Base-by-base conservation (phyloP, 192 early-diverging fungal species). In the Umbelopsis ramanniana region DNA sequence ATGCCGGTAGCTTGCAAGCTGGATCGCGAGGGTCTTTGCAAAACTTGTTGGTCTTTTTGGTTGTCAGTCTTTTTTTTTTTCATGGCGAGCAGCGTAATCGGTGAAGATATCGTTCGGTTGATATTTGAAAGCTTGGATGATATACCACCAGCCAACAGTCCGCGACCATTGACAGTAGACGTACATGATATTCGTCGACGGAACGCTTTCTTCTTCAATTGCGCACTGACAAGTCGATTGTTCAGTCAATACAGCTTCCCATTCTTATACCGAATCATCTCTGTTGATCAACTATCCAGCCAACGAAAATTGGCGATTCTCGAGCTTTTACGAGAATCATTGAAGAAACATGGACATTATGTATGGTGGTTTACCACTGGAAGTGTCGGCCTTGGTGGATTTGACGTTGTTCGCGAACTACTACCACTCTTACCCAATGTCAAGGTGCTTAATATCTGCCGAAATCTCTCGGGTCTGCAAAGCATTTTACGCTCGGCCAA, bases 241-340 rank as follows among this genome's bases (percentile, higher is more conserved):
- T 63, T 63, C 33, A 19, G 33, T 5, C 57, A 35, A 14, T 37
- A 14, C 57, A 63, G 57, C 33, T 37, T 63, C 37, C 57, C 57
- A 37, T 35, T n/a, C 35, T 63, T 63, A 63, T 63, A 63, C 33
- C 57, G 57, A 63, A 63, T 63, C 33, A 63, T 63, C 26, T 33
- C 57, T 6, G 33, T 63, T 35, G 57, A 63, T 3, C 57, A 63
- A 33, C 33, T 63, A 17, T 29, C 57, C 23, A 63, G 57, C 35
- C 57, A 38, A 63, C 26, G 57, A 37, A 63, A 63, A 33, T 17
- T 63, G 2, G 57, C 57, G 12, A 37, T 63, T 14, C 33, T 63
- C 26, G 57, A 63, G 17, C 57, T 63, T 0, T 63, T 63, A n/a
- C 57, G 57, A 63, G 57, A 63, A n/a, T 26, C 57, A n/a, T 26